Percentiles rank a stretch among this genome's conserved stretches.
phyloP scores from a whole-genome alignment of 2,329 filamentous ascomycete species.

The Stachybotrys chlorohalonatus region DNA sequence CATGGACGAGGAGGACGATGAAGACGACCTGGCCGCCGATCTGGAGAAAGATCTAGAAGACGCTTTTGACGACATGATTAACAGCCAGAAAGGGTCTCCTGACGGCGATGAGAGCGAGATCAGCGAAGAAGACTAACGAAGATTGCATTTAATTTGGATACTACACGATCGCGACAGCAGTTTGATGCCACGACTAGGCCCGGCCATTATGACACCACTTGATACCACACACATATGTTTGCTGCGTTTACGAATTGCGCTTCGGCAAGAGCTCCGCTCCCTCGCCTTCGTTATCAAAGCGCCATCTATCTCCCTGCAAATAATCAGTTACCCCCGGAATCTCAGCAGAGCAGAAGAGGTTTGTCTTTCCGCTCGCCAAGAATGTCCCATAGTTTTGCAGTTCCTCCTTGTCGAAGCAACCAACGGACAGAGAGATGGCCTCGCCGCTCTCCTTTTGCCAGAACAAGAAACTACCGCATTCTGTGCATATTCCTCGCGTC shows the following conservation, averaged over 20 bases:
- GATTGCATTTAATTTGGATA: too few relatives aligned
- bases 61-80: slow-evolving; percentile 42
- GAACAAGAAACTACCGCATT: slow-evolving; percentile 40
- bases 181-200: too few relatives aligned
- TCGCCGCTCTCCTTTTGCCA: slow-evolving; percentile 26
- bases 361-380: slow-evolving; percentile 26
- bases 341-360: slow-evolving; percentile 34
- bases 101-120: slow-evolving; percentile 55
- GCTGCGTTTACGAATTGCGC: background rate
- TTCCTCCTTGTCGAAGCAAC: slow-evolving; percentile 34
- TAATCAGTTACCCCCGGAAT: slow-evolving; percentile 40
- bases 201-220: background rate
- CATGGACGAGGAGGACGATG: slow-evolving; percentile 18
- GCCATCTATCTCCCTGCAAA: slow-evolving; percentile 17
- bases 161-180: too few relatives aligned
- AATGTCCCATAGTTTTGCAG: slow-evolving; percentile 28
- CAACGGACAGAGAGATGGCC: slow-evolving; percentile 27
- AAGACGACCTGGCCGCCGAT: slow-evolving; percentile 25
- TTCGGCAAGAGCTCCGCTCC: slow-evolving; percentile 9
- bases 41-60: slow-evolving; percentile 45
- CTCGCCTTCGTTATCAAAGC: slow-evolving; percentile 10
- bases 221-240: background rate
- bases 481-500: slow-evolving; percentile 37
- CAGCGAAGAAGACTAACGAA: slow-evolving; percentile 53
- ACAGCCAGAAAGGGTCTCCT: slow-evolving; percentile 38